These are phyloP conservation scores for Diutina pseudorugosa DNA, from an alignment of 1,139 yeast species.

Conservation along the genomic window DNA sequence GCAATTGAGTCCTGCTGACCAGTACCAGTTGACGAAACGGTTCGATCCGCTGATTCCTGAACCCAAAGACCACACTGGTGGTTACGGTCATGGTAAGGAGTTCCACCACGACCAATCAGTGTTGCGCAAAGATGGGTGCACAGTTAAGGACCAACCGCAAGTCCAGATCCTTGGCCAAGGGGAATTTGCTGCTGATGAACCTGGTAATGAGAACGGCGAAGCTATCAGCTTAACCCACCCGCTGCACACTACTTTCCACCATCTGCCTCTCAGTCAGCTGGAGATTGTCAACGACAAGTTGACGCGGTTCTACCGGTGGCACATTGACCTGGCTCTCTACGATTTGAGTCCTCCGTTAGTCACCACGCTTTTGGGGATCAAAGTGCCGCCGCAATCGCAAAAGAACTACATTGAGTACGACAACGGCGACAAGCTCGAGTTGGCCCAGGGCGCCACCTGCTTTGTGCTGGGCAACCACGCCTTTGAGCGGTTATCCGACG, in stretches of 20 bases:
- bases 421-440: conserved; percentile 51
- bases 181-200: conserved; percentile 48
- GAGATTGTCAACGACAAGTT: conserved; percentile 46
- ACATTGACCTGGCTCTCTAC: conserved; percentile 79
- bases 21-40: conserved; percentile 58
- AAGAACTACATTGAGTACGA: conserved; percentile 42
- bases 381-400: conserved; percentile 51
- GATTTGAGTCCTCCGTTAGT: conserved; percentile 77
- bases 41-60: conserved; percentile 63
- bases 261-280: conserved; percentile 44
- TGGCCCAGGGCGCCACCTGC: conserved; percentile 80
- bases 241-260: conserved; percentile 70
- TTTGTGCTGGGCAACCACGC: conserved; percentile 76
- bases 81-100: conserved; percentile 77
- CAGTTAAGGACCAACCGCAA: conserved; percentile 75
- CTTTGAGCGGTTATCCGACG: conserved; percentile 49
- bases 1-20: conserved; percentile 56
- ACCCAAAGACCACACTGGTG: conserved; percentile 22
- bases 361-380: conserved; percentile 71
- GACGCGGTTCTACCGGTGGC: conserved; percentile 88
- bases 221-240: conserved; percentile 63
- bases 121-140: conserved; percentile 64
- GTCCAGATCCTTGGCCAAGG: conserved; percentile 88
- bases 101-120: conserved; percentile 72
- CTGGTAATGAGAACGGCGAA: conserved; percentile 54